These are phyloP conservation scores for Carnegiea gigantea DNA, from an alignment of 179 eudicot species.

Conservation along the genomic window DNA sequence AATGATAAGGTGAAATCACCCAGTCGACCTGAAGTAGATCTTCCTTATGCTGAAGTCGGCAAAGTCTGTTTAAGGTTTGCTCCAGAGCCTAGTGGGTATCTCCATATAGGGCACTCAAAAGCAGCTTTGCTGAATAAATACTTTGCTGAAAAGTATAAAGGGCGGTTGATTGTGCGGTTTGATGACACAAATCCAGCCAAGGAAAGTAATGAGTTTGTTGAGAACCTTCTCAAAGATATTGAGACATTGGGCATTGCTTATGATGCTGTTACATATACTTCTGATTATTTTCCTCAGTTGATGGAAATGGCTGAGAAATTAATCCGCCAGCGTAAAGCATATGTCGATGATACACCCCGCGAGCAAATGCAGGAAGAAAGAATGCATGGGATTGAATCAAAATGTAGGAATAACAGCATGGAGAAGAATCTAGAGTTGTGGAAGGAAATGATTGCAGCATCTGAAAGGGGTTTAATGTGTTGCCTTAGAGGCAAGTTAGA, in stretches of 20 bases:
- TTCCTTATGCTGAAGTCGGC: constrained; percentile 80
- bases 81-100: constrained; percentile 98
- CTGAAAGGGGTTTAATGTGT: constrained; percentile 83
- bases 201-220: constrained; percentile 94
- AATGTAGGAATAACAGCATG: constrained; percentile 53
- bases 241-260: constrained; percentile 79
- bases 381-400: constrained; percentile 93
- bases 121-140: constrained; percentile 87
- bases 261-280: constrained; percentile 71
- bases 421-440: constrained; percentile 71
- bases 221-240: constrained; percentile 78
- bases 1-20: constrained; percentile 40
- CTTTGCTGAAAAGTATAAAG: constrained; percentile 86
- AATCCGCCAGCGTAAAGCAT: constrained; percentile 78
- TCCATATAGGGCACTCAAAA: constrained; percentile 96
- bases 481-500: constrained; percentile 91
- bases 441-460: constrained; percentile 93
- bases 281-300: constrained; percentile 80
- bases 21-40: constrained; percentile 60
- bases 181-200: constrained; percentile 97
- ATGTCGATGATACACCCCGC: constrained; percentile 93
- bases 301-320: constrained; percentile 92
- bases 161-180: constrained; percentile 79
- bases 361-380: constrained; percentile 94
- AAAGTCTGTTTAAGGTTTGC: constrained; percentile 86